These are phyloP conservation scores for Streptanthus diversifolius DNA, from an alignment of 345 rosid species.

Conservation along the genomic window DNA sequence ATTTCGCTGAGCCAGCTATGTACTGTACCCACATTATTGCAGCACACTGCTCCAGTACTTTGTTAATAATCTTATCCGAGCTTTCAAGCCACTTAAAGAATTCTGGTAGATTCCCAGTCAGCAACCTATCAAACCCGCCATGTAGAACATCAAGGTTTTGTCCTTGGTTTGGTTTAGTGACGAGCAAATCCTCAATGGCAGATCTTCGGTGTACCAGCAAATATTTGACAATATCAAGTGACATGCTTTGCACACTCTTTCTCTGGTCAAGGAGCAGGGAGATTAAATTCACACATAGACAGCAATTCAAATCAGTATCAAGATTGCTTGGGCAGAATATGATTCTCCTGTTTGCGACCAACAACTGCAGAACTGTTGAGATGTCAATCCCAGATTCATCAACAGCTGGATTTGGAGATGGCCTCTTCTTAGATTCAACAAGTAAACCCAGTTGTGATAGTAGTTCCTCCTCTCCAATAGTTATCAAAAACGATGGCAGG, in stretches of 20 bases:
- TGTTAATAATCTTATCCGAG: constrained; percentile 72
- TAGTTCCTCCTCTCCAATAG: constrained; percentile 82
- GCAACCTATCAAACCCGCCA: constrained; percentile 91
- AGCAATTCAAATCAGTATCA: constrained; percentile 90
- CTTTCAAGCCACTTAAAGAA: constrained; percentile 86
- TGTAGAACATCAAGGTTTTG: constrained; percentile 74
- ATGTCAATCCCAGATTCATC: constrained; percentile 79
- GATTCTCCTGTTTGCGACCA: constrained; percentile 86
- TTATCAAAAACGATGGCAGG: constrained; percentile 80
- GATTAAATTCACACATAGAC: constrained; percentile 81
- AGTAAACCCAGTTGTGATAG: constrained; percentile 75
- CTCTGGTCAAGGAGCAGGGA: constrained; percentile 81
- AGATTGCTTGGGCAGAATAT: constrained; percentile 94
- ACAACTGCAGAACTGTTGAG: constrained; percentile 75
- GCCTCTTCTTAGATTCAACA: constrained; percentile 62
- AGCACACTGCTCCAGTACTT: constrained; percentile 94
- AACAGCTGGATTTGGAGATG: constrained; percentile 41
- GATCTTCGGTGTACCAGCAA: constrained; percentile 87
- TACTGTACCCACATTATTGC: constrained; percentile 94
- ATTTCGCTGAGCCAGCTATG: constrained; percentile 90
- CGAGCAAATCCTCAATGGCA: constrained; percentile 85
- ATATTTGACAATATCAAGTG: constrained; percentile 80
- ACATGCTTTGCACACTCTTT: constrained; percentile 73
- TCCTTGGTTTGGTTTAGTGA: constrained; percentile 85
- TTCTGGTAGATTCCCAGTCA: constrained; percentile 67